These are phyloP conservation scores for Penicillium glabrum DNA, from an alignment of 2,329 filamentous ascomycete species.

Conservation along the genomic window DNA sequence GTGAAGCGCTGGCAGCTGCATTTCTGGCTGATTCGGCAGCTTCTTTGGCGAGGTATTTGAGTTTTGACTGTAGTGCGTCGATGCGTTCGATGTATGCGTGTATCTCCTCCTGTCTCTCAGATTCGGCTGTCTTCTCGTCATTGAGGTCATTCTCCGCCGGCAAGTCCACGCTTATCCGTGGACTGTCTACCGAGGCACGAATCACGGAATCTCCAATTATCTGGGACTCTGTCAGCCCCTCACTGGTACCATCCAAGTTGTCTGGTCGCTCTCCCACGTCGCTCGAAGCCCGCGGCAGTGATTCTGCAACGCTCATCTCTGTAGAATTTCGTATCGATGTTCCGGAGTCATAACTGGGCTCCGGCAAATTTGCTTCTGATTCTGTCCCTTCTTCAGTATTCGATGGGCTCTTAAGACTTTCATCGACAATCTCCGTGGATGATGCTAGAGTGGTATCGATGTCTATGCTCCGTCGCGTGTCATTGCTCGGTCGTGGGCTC, in stretches of 20 bases:
- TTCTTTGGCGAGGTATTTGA: slow-evolving; percentile 82
- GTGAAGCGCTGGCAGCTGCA: slow-evolving; percentile 60
- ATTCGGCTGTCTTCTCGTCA: slow-evolving; percentile 52
- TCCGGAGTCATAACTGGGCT: slow-evolving; percentile 31
- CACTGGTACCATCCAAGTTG: slow-evolving; percentile 4
- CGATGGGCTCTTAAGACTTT: slow-evolving; percentile 9
- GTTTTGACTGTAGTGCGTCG: slow-evolving; percentile 85
- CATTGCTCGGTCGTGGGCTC: slow-evolving; percentile 50
- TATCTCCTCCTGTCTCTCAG: slow-evolving; percentile 75
- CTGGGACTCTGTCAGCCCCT: slow-evolving; percentile 9
- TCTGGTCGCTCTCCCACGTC: slow-evolving; percentile 5
- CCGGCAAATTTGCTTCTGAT: slow-evolving; percentile 14
- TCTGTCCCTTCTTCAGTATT: slow-evolving; percentile 10
- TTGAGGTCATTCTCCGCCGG: slow-evolving; percentile 23
- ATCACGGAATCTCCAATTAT: neutral
- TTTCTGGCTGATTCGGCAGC: slow-evolving; percentile 73
- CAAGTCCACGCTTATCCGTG: slow-evolving; percentile 16
- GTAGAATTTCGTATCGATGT: slow-evolving; percentile 24
- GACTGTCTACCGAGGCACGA: slow-evolving; percentile 15
- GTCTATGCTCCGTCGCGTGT: slow-evolving; percentile 40
- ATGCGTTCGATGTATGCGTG: slow-evolving; percentile 84
- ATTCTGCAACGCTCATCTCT: slow-evolving; percentile 22
- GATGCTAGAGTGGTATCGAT: slow-evolving; percentile 27
- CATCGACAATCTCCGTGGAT: slow-evolving; percentile 23
- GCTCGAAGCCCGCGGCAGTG: slow-evolving; percentile 10